Conservation (phyloP, 2,329 filamentous ascomycete genomes). For the Cyphellophora attinorum region DNA sequence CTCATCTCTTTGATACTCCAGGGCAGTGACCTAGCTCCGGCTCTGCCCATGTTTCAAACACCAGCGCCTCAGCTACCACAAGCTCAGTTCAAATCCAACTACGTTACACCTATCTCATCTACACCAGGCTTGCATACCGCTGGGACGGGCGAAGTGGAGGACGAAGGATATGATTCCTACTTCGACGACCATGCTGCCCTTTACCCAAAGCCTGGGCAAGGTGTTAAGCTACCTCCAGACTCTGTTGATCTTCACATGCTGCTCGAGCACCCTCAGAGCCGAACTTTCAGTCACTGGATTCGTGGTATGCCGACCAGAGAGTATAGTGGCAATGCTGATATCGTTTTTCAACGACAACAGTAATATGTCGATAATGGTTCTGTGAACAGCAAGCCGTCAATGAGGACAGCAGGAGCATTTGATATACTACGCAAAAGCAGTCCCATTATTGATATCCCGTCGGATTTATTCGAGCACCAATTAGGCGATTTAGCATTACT, state of each 20-base stretch:
- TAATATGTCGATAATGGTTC: too few relatives aligned
- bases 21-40: slow-evolving; percentile 16
- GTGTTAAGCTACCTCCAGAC: slow-evolving; percentile 48
- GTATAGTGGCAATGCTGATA: slow-evolving; percentile 11
- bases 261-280: slow-evolving; percentile 47
- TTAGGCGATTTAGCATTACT: too few relatives aligned
- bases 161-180: slow-evolving; percentile 35
- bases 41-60: slow-evolving; percentile 16
- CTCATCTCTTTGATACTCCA: slow-evolving; percentile 16
- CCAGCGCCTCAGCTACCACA: slow-evolving; percentile 8
- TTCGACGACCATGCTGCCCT: slow-evolving; percentile 48
- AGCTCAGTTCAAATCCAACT: slow-evolving; percentile 16
- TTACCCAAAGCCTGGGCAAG: slow-evolving; percentile 52
- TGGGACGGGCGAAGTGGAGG: slow-evolving; percentile 13
- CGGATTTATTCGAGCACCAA: too few relatives aligned
- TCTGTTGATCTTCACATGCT: slow-evolving; percentile 53
- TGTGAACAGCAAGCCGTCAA: not conserved
- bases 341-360: slow-evolving; percentile 4
- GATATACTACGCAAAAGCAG: too few relatives aligned
- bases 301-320: slow-evolving; percentile 9
- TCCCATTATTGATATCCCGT: too few relatives aligned
- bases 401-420: not conserved
- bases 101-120: slow-evolving; percentile 12
- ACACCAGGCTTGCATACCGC: slow-evolving; percentile 2
- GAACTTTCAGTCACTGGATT: slow-evolving; percentile 45